phyloP scores from a whole-genome alignment of 805 yeast genomes.

The Hanseniaspora hatyaiensis region DNA sequence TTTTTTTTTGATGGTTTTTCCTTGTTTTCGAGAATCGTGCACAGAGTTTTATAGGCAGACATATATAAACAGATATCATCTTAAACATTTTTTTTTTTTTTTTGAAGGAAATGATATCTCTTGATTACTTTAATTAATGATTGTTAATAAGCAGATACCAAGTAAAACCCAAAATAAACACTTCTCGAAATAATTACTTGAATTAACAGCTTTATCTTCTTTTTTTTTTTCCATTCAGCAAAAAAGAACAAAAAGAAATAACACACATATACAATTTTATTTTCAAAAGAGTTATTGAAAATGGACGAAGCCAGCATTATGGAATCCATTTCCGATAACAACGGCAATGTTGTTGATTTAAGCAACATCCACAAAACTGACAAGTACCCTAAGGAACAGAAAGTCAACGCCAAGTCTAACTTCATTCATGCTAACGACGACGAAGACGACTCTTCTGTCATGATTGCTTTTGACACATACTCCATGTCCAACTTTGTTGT shows the following conservation, averaged over 20 bases:
- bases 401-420: not conserved
- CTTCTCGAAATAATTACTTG: too few species aligned
- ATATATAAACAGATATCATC: too few species aligned
- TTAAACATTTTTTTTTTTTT: too few species aligned
- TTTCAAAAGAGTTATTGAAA: too few species aligned
- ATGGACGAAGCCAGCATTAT: slow-evolving; percentile 15
- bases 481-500: slow-evolving; percentile 55
- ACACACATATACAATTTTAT: not conserved
- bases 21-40: too few species aligned
- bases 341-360: slow-evolving; percentile 19
- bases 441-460: slow-evolving; percentile 39
- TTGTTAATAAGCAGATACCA: too few species aligned
- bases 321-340: slow-evolving; percentile 24
- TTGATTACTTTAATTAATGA: too few species aligned
- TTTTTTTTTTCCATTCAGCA: not conserved
- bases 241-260: not conserved
- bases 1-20: too few species aligned
- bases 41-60: too few species aligned
- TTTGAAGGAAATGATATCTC: too few species aligned
- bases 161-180: too few species aligned
- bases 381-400: slow-evolving; percentile 8
- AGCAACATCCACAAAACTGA: slow-evolving; percentile 17
- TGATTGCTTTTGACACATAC: slow-evolving; percentile 37
- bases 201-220: too few species aligned
- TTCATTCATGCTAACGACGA: slow-evolving; percentile 33